Base-by-base conservation (phyloP, 805 yeast genomes). In the Millerago galiae region DNA sequence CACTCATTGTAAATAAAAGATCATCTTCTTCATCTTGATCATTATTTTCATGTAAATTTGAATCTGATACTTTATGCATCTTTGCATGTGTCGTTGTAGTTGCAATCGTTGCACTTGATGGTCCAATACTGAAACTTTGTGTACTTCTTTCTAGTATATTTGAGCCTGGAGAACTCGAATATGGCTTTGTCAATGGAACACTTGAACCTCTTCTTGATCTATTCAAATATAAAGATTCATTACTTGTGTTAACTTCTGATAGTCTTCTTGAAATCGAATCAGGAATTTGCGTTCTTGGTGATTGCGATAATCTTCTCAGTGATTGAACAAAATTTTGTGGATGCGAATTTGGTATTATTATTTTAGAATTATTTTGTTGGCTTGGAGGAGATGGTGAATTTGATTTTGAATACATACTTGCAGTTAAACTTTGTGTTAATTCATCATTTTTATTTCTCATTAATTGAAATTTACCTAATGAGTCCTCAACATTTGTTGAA, bases 1-100 rank as follows among this genome's bases (percentile, higher is more conserved):
- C 88, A 56, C 87, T 81, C 88, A 80, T 81, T 17, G 84, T 74
- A 58, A 81, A 80, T 37, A 81, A 61, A 44, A 82, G 62, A 40
- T 81, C 86, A 47, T 80, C 87, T 42, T 81, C 86, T 18, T 77
- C 83, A 27, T 77, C 81, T 5, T 63, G 59, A 1, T 49, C 65
- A 35, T 59, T 66, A 15, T 36, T 40, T 3, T 26, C 36, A 8
- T 25, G 24, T 30, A 17, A 4, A 21, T 41, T 40, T 15, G 37
- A 31, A 3, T 41, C 44, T 8, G 41, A 32, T n/a, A 35, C 39
- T 34, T 50, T 47, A 27, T 58, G 60, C 55, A 60, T 51, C 37
- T 45, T 56, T 2, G 64, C 65, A 36, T 59, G 62, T 10, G 61
- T 52, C 31, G 54, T 49, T 2, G 61, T 53, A 3, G 63, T 49